Percentiles rank a stretch among this genome's conserved stretches.
phyloP scores from a whole-genome alignment of 2,329 filamentous ascomycete genomes.

The Fusarium burgessii region DNA sequence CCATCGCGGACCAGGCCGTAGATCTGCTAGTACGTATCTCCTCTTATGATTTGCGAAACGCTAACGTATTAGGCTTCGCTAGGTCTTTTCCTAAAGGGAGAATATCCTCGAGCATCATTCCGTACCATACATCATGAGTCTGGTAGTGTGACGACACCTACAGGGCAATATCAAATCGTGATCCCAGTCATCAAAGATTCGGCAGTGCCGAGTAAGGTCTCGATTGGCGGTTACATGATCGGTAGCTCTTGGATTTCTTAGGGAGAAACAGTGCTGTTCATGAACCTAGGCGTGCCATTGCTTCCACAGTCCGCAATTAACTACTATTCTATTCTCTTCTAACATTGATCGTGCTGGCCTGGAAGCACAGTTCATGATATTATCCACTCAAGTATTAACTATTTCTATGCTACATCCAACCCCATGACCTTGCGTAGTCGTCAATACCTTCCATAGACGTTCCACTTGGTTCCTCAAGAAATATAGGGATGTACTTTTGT shows the following conservation, averaged over 20 bases:
- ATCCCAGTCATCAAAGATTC: not conserved
- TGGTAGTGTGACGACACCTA: not conserved
- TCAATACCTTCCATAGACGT: not conserved
- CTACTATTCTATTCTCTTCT: too few species aligned
- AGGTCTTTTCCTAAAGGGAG: not conserved
- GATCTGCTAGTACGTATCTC: not conserved
- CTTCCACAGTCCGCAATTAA: too few species aligned
- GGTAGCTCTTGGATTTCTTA: not conserved
- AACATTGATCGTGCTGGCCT: too few species aligned
- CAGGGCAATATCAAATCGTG: not conserved
- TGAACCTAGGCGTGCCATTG: not conserved
- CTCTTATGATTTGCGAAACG: not conserved
- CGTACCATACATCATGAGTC: not conserved
- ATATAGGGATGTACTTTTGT: not conserved
- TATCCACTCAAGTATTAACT: accelerated
- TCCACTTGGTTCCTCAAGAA: not conserved
- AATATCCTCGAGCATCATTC: not conserved
- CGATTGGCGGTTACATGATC: not conserved
- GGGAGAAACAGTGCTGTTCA: not conserved
- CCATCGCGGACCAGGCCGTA: not conserved
- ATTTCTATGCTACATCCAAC: not conserved
- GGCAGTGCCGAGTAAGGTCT: not conserved
- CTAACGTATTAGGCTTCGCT: not conserved
- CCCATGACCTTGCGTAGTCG: not conserved
- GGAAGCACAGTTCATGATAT: too few species aligned